Evolutionary conservation across 805 yeast genomes (phyloP).

Genomic region (Nakazawaea molendinolei): DNA sequence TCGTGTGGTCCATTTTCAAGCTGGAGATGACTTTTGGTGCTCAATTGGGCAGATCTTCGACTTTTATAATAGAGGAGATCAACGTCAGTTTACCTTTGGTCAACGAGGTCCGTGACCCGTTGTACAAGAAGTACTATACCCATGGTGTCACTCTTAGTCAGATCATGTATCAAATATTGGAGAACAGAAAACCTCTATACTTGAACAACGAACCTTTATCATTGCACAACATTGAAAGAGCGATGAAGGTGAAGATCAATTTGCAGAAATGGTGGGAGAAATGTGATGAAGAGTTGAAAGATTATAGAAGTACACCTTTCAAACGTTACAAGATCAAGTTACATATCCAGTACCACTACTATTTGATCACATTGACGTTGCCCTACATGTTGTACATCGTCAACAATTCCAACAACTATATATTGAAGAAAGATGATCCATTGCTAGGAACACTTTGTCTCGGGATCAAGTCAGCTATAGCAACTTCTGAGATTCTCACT

Average conservation of each 20-base stretch:
- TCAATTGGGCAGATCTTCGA: constrained; percentile 39
- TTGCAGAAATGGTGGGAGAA: constrained; percentile 28
- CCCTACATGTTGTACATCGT: constrained; percentile 37
- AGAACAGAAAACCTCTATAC: constrained; percentile 27
- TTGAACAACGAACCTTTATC: constrained; percentile 32
- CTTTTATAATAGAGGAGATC: constrained; percentile 37
- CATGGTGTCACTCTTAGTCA: constrained; percentile 29
- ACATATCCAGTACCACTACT: constrained; percentile 34
- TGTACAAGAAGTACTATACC: constrained; percentile 25
- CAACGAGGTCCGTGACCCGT: constrained; percentile 23
- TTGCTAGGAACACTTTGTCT: constrained; percentile 30
- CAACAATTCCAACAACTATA: constrained; percentile 26
- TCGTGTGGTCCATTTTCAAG: constrained; percentile 40
- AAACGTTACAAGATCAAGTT: constrained; percentile 35
- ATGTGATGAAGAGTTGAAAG: constrained; percentile 26
- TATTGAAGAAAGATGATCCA: constrained; percentile 33
- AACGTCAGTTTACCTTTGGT: constrained; percentile 32
- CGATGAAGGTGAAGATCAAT: constrained; percentile 28
- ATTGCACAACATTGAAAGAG: constrained; percentile 32
- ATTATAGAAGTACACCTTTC: constrained; percentile 24
- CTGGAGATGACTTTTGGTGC: constrained; percentile 34
- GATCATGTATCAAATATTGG: constrained; percentile 32
- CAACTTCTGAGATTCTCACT: constrained; percentile 31
- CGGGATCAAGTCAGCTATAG: constrained; percentile 34
- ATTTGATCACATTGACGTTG: constrained; percentile 33